Base-by-base conservation (phyloP, 179 eudicot genomes). In the Silene noctiflora region DNA sequence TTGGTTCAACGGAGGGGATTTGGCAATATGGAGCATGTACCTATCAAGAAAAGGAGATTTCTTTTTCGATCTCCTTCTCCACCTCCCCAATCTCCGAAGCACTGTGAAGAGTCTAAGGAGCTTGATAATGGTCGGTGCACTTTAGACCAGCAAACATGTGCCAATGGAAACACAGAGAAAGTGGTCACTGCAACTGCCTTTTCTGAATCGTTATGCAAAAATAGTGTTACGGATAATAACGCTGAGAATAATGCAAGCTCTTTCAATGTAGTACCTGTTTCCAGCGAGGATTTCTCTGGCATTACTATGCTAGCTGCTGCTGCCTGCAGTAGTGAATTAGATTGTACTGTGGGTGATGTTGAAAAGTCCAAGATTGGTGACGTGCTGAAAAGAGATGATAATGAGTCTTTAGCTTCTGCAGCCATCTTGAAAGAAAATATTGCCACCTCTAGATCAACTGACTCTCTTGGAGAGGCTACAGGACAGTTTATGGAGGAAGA, bases 221-320 rank as follows among this genome's bases (percentile, higher is more conserved):
- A 71, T 16, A 24, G 10, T 67, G 70, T 21, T 74, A 21, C 24
- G 62, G 75, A 76, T 75, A 55, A 25, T 70, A 61, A 46, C 66
- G 72, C 46, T 19, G 75, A 60, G 55, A 71, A 67, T 10, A 74
- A 14, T 21, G 72, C 79, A 42, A 59, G 74, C 21, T 72, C 75
- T 24, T 20, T 63, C 1, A 51, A 53, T 59, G 71, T 21, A 20
- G 77, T 60, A 11, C 35, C 22, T 72, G 33, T 69, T 78, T 31
- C 69, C 21, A 42, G 55, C 9, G 87, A 80, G 31, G 92, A 92
- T 79, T 89, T 91, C 78, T 92, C 90, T 7, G 96, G 96, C 25
- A 91, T 92, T 82, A 81, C 84, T 53, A 88, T 92, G 67, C 94
- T 92, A 67, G 96, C 93, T 35, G 91, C 89, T 76, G 88, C 89